These are phyloP conservation scores for Aspergillaceae sp. DNA, from an alignment of 2,329 filamentous ascomycete genomes.

Conservation along the genomic window DNA sequence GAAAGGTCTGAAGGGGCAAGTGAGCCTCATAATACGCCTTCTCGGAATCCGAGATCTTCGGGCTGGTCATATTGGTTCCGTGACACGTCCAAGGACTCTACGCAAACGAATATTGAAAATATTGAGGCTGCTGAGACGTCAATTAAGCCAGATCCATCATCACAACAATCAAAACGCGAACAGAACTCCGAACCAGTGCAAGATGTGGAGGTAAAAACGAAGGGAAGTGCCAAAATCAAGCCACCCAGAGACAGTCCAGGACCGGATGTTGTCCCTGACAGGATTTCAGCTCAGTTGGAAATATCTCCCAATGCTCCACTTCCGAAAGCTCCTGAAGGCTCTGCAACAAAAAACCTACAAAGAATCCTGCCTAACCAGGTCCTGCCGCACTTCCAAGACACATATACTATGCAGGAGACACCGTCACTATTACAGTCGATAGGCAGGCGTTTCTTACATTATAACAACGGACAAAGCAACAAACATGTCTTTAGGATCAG, in stretches of 20 bases:
- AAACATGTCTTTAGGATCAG: constrained; percentile 66
- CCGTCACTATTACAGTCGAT: constrained; percentile 59
- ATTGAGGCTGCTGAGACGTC: constrained; percentile 18
- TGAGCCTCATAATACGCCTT: constrained; percentile 14
- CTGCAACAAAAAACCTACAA: constrained; percentile 28
- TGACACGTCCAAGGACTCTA: constrained; percentile 21
- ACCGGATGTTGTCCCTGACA: constrained; percentile 15
- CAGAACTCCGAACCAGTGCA: constrained; percentile 14
- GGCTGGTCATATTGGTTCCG: constrained; percentile 37
- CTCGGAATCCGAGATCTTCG: constrained; percentile 20
- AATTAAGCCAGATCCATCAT: constrained; percentile 10
- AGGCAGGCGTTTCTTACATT: constrained; percentile 34
- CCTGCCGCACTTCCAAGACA: constrained; percentile 41
- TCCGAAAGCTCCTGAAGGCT: constrained; percentile 22
- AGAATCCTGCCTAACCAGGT: constrained; percentile 39
- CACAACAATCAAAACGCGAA: constrained; percentile 11
- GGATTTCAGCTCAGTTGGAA: constrained; percentile 10
- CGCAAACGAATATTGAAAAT: constrained; percentile 17
- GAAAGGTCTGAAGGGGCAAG: constrained; percentile 11
- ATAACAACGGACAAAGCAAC: constrained; percentile 49
- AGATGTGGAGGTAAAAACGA: constrained; percentile 19
- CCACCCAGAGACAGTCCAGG: constrained; percentile 13
- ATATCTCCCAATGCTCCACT: constrained; percentile 9
- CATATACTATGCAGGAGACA: constrained; percentile 35
- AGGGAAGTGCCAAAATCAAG: constrained; percentile 24